Conservation (phyloP, 345 rosid species). For the Boechera retrofracta region DNA sequence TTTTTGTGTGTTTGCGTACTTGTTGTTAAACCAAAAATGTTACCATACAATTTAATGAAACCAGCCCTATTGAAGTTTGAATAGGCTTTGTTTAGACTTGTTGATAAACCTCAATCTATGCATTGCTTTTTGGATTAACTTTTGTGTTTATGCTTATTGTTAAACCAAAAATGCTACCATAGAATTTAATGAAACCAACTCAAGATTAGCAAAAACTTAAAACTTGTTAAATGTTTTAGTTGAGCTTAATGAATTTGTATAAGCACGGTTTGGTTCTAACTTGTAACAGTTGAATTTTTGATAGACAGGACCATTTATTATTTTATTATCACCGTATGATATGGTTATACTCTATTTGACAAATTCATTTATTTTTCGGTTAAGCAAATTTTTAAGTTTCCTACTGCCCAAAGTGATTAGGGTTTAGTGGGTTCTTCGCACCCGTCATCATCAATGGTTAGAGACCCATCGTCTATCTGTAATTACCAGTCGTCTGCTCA, state of each 20-base stretch:
- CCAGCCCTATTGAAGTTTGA: background rate
- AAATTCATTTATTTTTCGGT: background rate
- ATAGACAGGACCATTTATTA: background rate
- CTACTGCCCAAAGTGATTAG: background rate
- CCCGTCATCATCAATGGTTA: slow-evolving; percentile 2
- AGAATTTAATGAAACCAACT: background rate
- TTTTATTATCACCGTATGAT: background rate
- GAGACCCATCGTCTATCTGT: background rate
- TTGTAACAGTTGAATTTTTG: background rate
- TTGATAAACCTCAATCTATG: background rate
- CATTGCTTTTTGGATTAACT: background rate
- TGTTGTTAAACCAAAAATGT: slow-evolving; percentile 2
- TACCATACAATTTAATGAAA: background rate
- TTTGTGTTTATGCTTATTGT: background rate
- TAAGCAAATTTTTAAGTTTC: background rate
- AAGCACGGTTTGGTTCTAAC: background rate
- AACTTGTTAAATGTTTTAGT: background rate
- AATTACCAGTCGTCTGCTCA: background rate
- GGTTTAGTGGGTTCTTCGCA: background rate
- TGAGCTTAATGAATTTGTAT: background rate
- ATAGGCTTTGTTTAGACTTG: background rate
- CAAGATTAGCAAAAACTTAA: background rate
- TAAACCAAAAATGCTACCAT: slow-evolving; percentile 3
- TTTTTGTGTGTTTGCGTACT: background rate
- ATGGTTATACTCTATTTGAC: background rate